Evolutionary conservation across 2,329 filamentous ascomycete species (phyloP), one percentile per base, ranked within the genome.

Genomic region (Trichoderma hamatum): DNA sequence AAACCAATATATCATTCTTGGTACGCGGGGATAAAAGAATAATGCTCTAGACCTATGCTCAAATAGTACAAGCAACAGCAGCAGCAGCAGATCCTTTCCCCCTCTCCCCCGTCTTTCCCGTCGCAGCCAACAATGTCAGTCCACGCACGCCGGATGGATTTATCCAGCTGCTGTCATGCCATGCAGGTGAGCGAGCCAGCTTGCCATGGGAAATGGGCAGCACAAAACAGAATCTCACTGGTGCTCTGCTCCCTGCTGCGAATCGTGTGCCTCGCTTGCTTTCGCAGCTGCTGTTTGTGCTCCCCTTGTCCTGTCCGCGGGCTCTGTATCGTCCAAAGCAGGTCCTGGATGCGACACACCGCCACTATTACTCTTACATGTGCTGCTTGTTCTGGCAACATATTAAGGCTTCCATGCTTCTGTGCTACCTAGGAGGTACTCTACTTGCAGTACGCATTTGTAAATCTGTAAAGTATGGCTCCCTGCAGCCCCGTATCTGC

Each of bases 331-430:
- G 54, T 26, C 26, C 11, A 58, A 34, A 51, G 52, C 36, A 49
- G 54, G 63, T 16, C 63, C 58, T 58, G 54, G 52, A 58, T 66
- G 54, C 36, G 63, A 66, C 63, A 66, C 63, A 66, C 63, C 63
- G 63, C 63, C 34, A 66, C 52, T 58, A 66, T 51, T n/a, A 30
- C 51, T 43, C 39, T 43, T 43, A 9, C 39, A 43, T 43, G 16
- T 43, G 39, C 19, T 30, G 51, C 51, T 26, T 16, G 51, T 30
- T 13, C 49, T 43, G 19, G 39, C 39, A 43, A 24, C n/a, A 11
- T 49, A 10, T 11, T 49, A 49, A 49, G 21, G 46, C 21, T 49
- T 49, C 43, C 46, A 24, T 49, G 10, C 43, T 21, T 49, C 43
- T 49, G n/a, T 49, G 43, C n/a, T 24, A n/a, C n/a, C n/a, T n/a